Conservation (phyloP, 176 grass and related monocot species). For the Triticum dicoccoides region DNA sequence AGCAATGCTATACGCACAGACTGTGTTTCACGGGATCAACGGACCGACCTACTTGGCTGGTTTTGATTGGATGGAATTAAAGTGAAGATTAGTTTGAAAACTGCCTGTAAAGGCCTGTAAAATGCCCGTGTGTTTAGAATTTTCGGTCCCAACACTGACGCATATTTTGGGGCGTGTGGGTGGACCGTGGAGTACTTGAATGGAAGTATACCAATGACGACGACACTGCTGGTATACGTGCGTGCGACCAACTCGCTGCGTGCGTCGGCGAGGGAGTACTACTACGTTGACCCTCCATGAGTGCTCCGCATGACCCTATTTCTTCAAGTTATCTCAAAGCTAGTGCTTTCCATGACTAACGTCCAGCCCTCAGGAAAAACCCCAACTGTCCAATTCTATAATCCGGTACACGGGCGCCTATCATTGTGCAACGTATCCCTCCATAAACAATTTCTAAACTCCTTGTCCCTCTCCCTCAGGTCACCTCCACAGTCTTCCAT, state of each 20-base stretch:
- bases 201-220: no score
- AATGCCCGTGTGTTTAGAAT: no score
- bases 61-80: no score
- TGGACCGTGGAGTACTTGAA: no score
- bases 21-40: no score
- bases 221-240: no score
- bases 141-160: no score
- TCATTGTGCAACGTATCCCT: conserved; percentile 18
- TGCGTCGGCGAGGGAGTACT: background rate
- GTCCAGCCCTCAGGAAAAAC: conserved; percentile 5
- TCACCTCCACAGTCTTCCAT: background rate
- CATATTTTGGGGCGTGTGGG: no score
- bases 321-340: background rate
- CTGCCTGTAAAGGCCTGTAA: no score
- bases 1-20: no score
- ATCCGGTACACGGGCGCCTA: background rate
- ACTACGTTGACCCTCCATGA: conserved; percentile 6
- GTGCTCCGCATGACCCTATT: conserved; percentile 25
- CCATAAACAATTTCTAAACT: conserved; percentile 10
- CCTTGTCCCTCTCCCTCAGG: background rate
- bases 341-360: conserved; percentile 43
- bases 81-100: no score
- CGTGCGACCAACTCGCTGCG: background rate
- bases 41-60: no score
- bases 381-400: conserved; percentile 27